These are phyloP conservation scores for Fusarium sp. DNA, from an alignment of 2,329 filamentous ascomycete genomes.

Conservation along the genomic window DNA sequence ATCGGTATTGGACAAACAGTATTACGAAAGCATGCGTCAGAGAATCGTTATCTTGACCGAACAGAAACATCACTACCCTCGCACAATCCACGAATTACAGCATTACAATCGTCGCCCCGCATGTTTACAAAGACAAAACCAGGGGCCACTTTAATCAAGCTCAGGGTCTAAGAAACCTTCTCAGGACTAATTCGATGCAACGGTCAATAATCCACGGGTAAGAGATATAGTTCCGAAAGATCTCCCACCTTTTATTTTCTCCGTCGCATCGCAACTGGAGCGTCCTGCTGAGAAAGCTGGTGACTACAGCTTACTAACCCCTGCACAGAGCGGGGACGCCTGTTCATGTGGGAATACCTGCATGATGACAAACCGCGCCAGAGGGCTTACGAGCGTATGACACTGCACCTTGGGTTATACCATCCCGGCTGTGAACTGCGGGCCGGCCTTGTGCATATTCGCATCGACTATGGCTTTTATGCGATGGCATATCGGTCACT, in stretches of 20 bases:
- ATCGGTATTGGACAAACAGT: not conserved
- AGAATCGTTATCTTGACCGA: rapidly evolving
- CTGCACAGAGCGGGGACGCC: conserved; percentile 8
- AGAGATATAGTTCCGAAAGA: not conserved
- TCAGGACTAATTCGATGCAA: not conserved
- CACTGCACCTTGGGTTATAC: conserved; percentile 1
- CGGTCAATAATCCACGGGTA: conserved; percentile 2
- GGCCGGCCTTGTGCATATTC: conserved; percentile 20
- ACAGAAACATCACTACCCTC: not conserved
- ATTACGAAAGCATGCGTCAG: conserved; percentile 24
- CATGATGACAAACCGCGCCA: conserved; percentile 32
- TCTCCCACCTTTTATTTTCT: not conserved
- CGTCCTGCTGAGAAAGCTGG: conserved; percentile 28
- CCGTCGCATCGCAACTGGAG: not conserved
- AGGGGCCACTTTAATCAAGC: not conserved
- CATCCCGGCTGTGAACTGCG: not conserved
- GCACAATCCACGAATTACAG: not conserved
- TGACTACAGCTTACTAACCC: conserved; percentile 36
- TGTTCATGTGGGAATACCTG: conserved; percentile 9
- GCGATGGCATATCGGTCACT: not conserved
- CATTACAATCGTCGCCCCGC: not conserved
- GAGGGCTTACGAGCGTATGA: conserved; percentile 29
- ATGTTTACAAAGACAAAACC: not conserved
- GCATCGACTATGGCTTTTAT: conserved; percentile 8
- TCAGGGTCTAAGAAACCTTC: not conserved